Percentiles rank a stretch among this genome's conserved stretches.
phyloP scores from a whole-genome alignment of 2,329 filamentous ascomycete species.

The Fusarium chaquense region DNA sequence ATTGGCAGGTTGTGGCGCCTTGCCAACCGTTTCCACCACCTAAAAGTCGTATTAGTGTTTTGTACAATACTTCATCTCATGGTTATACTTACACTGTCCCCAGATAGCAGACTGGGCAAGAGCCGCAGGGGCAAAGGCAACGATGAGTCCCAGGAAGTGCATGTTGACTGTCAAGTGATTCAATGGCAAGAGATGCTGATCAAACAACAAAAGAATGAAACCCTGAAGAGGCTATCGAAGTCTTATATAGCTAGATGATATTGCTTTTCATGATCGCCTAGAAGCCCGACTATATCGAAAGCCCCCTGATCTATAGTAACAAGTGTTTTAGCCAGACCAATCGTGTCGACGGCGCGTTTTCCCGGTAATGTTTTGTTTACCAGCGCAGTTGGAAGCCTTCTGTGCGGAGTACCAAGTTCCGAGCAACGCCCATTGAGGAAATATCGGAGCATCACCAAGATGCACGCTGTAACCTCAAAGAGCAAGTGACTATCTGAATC shows the following conservation, averaged over 20 bases:
- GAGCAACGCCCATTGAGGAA: slow-evolving; percentile 26
- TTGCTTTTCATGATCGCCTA: background rate
- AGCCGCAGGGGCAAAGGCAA: slow-evolving; percentile 13
- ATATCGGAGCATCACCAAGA: slow-evolving; percentile 25
- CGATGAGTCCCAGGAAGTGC: slow-evolving; percentile 13
- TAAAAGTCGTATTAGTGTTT: background rate
- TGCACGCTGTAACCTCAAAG: slow-evolving; percentile 3
- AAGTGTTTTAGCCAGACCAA: slow-evolving; percentile 1
- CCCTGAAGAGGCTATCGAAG: background rate
- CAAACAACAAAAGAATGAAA: background rate
- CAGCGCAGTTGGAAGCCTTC: background rate
- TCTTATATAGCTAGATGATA: slow-evolving; percentile 26
- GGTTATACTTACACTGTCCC: slow-evolving; percentile 13
- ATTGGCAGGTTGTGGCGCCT: slow-evolving; percentile 3
- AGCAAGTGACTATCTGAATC: background rate
- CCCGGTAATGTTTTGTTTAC: background rate
- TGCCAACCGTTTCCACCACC: slow-evolving; percentile 6
- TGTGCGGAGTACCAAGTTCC: slow-evolving; percentile 32
- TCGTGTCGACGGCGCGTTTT: background rate
- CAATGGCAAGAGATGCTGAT: background rate
- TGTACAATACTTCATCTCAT: accelerated
- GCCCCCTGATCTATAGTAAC: background rate
- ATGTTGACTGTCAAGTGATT: background rate
- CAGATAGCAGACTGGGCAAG: slow-evolving; percentile 21
- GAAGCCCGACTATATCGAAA: background rate